Conservation (phyloP, 495 filamentous ascomycete species). For the Podospora pseudopauciseta region DNA sequence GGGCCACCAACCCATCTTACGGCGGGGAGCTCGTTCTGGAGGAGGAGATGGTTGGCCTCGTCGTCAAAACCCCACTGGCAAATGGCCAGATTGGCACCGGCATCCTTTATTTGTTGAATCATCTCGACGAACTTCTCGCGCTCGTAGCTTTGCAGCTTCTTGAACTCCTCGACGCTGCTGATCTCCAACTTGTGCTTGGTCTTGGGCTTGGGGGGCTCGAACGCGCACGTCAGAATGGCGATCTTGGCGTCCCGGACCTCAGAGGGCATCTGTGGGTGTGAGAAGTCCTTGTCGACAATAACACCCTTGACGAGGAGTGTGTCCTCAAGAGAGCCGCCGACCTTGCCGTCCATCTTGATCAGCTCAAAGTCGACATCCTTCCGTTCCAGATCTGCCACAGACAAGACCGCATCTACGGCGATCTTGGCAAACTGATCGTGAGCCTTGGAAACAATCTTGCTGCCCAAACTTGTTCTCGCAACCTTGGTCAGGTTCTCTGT, state of each 20-base stretch:
- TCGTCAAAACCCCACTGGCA: constrained; percentile 99
- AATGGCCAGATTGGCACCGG: constrained; percentile 94
- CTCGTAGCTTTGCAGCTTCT: constrained; percentile 93
- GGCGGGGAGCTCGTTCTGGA: constrained; percentile 93
- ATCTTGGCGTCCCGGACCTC: constrained; percentile 93
- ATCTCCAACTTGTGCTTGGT: constrained; percentile 99
- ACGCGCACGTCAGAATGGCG: constrained; percentile 95
- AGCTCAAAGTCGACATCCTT: constrained; percentile 99
- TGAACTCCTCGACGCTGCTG: constrained; percentile 95
- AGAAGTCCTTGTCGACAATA: constrained; percentile 99
- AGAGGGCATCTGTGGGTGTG: constrained; percentile 96
- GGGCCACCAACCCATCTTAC: constrained; percentile 98
- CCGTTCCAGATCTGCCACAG: constrained; percentile 90
- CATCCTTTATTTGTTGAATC: constrained; percentile 96
- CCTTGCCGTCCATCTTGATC: constrained; percentile 99
- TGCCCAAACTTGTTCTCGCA: constrained; percentile 92
- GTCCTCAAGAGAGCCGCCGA: constrained; percentile 93
- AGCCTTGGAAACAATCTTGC: constrained; percentile 98
- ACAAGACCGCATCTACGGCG: constrained; percentile 93
- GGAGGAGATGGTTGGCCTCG: constrained; percentile 93
- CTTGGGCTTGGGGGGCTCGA: constrained; percentile 99
- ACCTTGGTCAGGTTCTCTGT: constrained; percentile 85
- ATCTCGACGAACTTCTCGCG: constrained; percentile 95
- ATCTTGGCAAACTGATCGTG: constrained; percentile 98
- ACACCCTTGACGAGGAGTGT: constrained; percentile 93